A percentile compares a stretch with the other conserved stretches of the same genome.
phyloP scores from a whole-genome alignment of 305 asterid genomes.

The Solanum hybrid region DNA sequence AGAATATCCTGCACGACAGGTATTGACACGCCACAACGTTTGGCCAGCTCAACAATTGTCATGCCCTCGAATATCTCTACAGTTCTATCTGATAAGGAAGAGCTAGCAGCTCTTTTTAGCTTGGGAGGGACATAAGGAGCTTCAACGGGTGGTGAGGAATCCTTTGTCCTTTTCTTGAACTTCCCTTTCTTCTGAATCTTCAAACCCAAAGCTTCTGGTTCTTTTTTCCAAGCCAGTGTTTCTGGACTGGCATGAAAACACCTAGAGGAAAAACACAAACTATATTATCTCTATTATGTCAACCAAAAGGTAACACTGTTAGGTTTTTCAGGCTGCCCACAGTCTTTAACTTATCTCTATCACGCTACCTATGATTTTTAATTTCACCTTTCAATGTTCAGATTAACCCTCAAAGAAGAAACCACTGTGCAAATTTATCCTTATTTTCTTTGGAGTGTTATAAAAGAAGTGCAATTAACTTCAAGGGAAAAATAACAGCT shows the following conservation, averaged over 20 bases:
- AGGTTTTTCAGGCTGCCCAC: not conserved
- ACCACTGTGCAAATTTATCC: not conserved
- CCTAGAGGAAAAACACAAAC: conserved; percentile 28
- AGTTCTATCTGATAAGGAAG: conserved; percentile 52
- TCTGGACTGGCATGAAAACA: conserved; percentile 59
- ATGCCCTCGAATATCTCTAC: conserved; percentile 93
- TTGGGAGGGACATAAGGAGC: conserved; percentile 78
- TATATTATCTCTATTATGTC: not conserved
- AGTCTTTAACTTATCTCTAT: not conserved
- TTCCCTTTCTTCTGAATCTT: conserved; percentile 52
- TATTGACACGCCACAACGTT: conserved; percentile 70
- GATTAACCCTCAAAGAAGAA: not conserved
- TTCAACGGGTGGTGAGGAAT: conserved; percentile 48
- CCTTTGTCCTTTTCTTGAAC: conserved; percentile 61
- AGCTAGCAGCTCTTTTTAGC: conserved; percentile 37
- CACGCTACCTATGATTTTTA: not conserved
- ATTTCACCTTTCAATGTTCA: not conserved
- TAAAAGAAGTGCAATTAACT: not conserved
- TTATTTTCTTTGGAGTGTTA: not conserved
- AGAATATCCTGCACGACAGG: conserved; percentile 62
- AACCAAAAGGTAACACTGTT: not conserved
- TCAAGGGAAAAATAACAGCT: not conserved
- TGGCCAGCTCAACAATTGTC: conserved; percentile 67
- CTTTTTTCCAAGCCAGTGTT: conserved; percentile 34
- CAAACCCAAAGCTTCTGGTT: conserved; percentile 39